These are phyloP conservation scores for Perkinsus marinus DNA, from an alignment of 169 alveolate species.

Conservation along the genomic window DNA sequence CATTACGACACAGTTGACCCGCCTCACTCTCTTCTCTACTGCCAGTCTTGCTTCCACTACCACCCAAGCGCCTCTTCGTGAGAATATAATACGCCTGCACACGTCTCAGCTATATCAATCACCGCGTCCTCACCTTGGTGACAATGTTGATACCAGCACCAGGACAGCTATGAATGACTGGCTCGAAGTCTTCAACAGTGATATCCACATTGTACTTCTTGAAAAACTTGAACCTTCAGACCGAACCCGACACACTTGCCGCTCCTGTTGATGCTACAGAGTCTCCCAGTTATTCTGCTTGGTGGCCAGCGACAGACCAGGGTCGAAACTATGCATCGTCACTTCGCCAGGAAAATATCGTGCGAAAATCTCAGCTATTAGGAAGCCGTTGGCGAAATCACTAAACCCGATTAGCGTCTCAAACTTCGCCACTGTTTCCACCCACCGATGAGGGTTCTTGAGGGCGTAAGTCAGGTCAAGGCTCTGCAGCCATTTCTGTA, in stretches of 20 bases:
- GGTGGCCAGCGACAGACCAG: conserved; percentile 7
- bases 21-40: neutral
- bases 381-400: conserved; percentile 27
- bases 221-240: conserved; percentile 10
- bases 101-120: too few species aligned
- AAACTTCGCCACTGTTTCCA: neutral
- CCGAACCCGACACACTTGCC: neutral
- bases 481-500: conserved; percentile 5
- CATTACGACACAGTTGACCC: neutral
- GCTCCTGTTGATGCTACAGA: conserved; percentile 6
- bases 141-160: conserved; percentile 22
- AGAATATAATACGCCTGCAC: neutral
- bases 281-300: conserved; percentile 21
- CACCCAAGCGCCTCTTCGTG: neutral
- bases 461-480: neutral
- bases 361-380: conserved; percentile 21
- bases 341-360: conserved; percentile 16
- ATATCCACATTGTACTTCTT: conserved; percentile 5
- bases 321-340: conserved; percentile 21
- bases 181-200: conserved; percentile 33
- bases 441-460: neutral
- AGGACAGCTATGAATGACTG: conserved; percentile 37
- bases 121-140: neutral
- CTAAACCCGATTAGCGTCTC: neutral
- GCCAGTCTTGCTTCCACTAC: neutral